These are phyloP conservation scores for Phytophthora podocarpi DNA, from an alignment of 352 stramenopile genomes.

Conservation along the genomic window DNA sequence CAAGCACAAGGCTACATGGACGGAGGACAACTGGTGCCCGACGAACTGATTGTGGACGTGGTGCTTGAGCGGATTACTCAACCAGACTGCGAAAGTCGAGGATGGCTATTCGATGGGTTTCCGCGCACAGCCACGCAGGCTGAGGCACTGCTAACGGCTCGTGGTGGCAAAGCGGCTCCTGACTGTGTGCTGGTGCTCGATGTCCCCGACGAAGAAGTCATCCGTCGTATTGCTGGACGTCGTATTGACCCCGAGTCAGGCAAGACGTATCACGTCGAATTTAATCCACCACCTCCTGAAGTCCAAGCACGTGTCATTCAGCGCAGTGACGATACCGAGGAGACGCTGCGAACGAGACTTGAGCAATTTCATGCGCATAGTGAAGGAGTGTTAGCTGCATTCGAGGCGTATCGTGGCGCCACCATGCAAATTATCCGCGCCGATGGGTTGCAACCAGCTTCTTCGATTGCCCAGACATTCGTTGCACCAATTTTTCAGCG, in stretches of 20 bases:
- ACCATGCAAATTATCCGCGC: slow-evolving; percentile 58
- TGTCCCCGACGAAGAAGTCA: slow-evolving; percentile 94
- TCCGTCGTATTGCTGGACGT: slow-evolving; percentile 96
- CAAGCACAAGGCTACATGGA: slow-evolving; percentile 93
- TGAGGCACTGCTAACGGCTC: slow-evolving; percentile 68
- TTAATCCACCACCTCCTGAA: slow-evolving; percentile 90
- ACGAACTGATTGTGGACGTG: slow-evolving; percentile 92
- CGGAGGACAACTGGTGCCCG: slow-evolving; percentile 88
- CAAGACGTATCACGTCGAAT: slow-evolving; percentile 97
- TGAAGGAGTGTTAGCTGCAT: slow-evolving; percentile 53
- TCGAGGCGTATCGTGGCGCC: slow-evolving; percentile 31
- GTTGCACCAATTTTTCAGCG: slow-evolving; percentile 52
- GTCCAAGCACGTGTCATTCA: slow-evolving; percentile 79
- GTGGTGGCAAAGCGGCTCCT: slow-evolving; percentile 62
- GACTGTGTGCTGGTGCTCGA: slow-evolving; percentile 93
- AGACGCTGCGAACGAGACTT: slow-evolving; percentile 90
- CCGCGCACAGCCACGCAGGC: slow-evolving; percentile 90
- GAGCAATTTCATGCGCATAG: slow-evolving; percentile 87
- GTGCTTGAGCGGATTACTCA: slow-evolving; percentile 81
- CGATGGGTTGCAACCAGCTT: slow-evolving; percentile 56
- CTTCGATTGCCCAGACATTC: slow-evolving; percentile 52
- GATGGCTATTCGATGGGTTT: slow-evolving; percentile 95
- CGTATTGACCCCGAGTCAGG: slow-evolving; percentile 94
- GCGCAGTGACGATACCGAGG: slow-evolving; percentile 93
- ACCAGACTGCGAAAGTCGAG: slow-evolving; percentile 79